Percentiles rank a stretch among this genome's conserved stretches.
Conservation (phyloP, 495 filamentous ascomycete species). For the Neurospora pannonica region DNA sequence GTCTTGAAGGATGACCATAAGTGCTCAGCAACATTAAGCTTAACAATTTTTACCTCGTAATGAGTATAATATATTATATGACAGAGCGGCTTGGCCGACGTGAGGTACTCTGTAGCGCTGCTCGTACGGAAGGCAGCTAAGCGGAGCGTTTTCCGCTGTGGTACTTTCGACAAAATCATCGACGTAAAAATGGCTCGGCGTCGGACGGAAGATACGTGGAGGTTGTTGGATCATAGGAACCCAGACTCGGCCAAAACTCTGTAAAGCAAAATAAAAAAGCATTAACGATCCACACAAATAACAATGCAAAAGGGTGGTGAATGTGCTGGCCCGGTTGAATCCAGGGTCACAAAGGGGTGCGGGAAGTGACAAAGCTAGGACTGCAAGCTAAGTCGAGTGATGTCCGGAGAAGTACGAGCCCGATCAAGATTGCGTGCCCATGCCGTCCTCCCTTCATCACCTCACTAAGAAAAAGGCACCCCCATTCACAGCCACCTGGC, state of each 20-base stretch:
- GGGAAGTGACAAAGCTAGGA: neutral
- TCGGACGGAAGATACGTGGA: neutral
- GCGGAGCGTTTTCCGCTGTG: neutral
- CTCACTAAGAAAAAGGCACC: neutral
- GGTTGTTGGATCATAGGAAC: slow-evolving; percentile 28
- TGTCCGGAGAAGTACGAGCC: neutral
- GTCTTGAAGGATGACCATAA: neutral
- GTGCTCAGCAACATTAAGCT: neutral
- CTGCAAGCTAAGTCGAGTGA: neutral
- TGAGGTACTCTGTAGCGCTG: neutral
- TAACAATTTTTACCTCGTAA: neutral
- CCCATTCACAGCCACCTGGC: neutral
- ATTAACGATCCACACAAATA: neutral
- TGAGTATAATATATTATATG: neutral
- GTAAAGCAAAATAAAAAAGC: slow-evolving; percentile 3
- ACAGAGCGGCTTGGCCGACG: neutral
- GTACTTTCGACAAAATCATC: neutral
- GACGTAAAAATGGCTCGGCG: neutral
- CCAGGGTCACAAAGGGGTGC: neutral
- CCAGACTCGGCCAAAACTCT: slow-evolving; percentile 40
- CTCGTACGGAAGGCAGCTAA: neutral
- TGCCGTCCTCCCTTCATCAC: neutral
- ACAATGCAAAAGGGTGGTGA: neutral
- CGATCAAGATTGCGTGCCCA: neutral
- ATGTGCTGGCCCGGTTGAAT: neutral